These are phyloP conservation scores for Darksidea phi DNA, from an alignment of 495 filamentous ascomycete species.

Conservation along the genomic window DNA sequence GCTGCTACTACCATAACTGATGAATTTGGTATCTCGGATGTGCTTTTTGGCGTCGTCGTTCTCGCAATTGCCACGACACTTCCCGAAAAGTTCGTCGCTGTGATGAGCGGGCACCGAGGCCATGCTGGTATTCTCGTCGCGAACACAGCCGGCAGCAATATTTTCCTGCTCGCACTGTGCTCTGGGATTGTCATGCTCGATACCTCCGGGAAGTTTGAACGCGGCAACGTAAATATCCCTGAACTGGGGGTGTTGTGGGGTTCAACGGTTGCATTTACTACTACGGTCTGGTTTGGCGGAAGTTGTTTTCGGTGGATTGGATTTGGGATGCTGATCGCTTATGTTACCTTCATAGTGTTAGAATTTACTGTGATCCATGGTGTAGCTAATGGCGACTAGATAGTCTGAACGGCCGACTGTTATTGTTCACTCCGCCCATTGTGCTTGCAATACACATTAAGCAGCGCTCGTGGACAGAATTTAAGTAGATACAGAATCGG, in stretches of 20 bases:
- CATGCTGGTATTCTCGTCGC: conserved; percentile 55
- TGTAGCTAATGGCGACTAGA: too few relatives aligned
- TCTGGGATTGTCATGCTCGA: conserved; percentile 39
- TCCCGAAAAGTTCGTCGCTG: conserved; percentile 56
- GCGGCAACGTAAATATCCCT: background rate
- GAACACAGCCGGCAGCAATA: conserved; percentile 56
- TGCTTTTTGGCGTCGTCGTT: conserved; percentile 54
- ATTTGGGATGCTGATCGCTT: conserved; percentile 41
- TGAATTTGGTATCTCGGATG: conserved; percentile 47
- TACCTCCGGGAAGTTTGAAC: background rate
- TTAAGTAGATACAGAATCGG: too few relatives aligned
- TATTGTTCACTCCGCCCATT: too few relatives aligned
- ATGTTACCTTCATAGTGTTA: conserved; percentile 45
- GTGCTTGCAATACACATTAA: too few relatives aligned
- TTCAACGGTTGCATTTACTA: conserved; percentile 16
- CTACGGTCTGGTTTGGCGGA: conserved; percentile 20
- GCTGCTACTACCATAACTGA: conserved; percentile 32
- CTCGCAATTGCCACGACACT: conserved; percentile 58
- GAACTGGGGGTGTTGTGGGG: conserved; percentile 31
- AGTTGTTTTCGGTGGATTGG: conserved; percentile 42
- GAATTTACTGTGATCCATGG: conserved; percentile 41
- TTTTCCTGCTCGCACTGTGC: conserved; percentile 56
- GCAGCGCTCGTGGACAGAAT: too few relatives aligned
- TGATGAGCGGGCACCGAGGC: conserved; percentile 48
- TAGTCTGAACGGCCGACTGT: too few relatives aligned